These are phyloP conservation scores for Epichloe bromicola DNA, from an alignment of 2,329 filamentous ascomycete species.

Conservation along the genomic window DNA sequence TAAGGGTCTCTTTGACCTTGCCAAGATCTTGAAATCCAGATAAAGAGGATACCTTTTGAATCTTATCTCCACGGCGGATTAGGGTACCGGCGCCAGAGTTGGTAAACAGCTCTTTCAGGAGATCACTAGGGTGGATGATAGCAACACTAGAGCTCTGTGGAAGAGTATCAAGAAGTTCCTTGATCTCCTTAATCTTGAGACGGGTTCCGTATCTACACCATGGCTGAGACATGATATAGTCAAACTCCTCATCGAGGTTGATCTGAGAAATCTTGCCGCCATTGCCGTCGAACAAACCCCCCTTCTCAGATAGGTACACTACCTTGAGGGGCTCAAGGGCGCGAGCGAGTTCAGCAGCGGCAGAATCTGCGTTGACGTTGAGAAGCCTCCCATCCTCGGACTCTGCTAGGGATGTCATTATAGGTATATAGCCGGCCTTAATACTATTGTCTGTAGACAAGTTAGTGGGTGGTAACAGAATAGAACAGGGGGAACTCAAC, in stretches of 20 bases:
- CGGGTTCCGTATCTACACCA: conserved; percentile 94
- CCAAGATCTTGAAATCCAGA: conserved; percentile 63
- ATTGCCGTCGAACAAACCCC: conserved; percentile 90
- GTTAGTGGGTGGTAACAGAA: neutral
- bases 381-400: conserved; percentile 81
- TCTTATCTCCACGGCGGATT: conserved; percentile 83
- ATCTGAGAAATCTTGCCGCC: conserved; percentile 93
- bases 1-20: conserved; percentile 68
- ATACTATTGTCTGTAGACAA: conserved; percentile 31
- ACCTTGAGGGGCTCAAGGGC: conserved; percentile 90
- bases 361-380: conserved; percentile 96
- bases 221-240: conserved; percentile 79
- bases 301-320: conserved; percentile 97
- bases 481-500: conserved; percentile 21
- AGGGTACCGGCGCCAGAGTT: conserved; percentile 90
- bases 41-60: conserved; percentile 59
- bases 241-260: conserved; percentile 94
- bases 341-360: conserved; percentile 82
- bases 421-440: conserved; percentile 78
- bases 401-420: conserved; percentile 94
- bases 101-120: conserved; percentile 95
- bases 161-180: conserved; percentile 77
- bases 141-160: conserved; percentile 89
- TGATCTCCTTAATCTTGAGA: conserved; percentile 95
- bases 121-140: conserved; percentile 90